Percentiles rank a stretch among this genome's conserved stretches.
These are phyloP conservation scores for Selaginella tamariscina DNA, from an alignment of 75 land plant species.

Conservation along the genomic window DNA sequence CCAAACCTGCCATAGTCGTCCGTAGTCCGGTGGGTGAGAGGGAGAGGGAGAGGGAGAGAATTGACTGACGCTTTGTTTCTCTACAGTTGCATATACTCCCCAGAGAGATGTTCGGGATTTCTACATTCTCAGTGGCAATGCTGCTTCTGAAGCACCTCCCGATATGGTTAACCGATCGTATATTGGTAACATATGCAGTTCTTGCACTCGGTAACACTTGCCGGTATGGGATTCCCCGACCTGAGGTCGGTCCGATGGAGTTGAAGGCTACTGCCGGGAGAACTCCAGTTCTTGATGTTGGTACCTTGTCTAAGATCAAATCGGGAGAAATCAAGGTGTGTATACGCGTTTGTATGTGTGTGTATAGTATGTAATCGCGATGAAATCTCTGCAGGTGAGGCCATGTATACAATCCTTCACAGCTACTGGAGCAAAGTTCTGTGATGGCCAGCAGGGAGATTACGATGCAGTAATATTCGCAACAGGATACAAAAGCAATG, in stretches of 20 bases:
- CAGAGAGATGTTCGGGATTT: conserved; percentile 48
- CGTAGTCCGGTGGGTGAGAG: conserved; percentile 45
- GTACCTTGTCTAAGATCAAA: conserved; percentile 36
- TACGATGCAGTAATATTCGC: conserved; percentile 64
- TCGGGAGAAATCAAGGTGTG: conserved; percentile 39
- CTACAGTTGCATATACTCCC: conserved; percentile 67
- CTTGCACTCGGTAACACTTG: conserved; percentile 28
- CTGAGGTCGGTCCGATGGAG: conserved; percentile 35
- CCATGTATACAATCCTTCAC: conserved; percentile 41
- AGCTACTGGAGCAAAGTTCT: conserved; percentile 31
- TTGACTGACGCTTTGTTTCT: conserved; percentile 7
- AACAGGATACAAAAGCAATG: conserved; percentile 81
- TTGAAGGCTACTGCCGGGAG: conserved; percentile 25
- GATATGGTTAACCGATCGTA: conserved; percentile 35
- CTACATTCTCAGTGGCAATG: conserved; percentile 54
- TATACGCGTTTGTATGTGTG: background rate
- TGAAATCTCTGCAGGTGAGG: conserved; percentile 33
- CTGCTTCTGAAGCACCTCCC: conserved; percentile 45
- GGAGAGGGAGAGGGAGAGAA: no score
- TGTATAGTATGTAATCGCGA: no score
- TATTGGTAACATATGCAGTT: conserved; percentile 26
- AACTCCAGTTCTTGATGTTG: conserved; percentile 47
- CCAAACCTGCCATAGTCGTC: conserved; percentile 34
- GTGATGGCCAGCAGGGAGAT: conserved; percentile 30
- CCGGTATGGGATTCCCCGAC: conserved; percentile 30